Conservation (phyloP, 139 green algal genomes). For the Chlorella vulgaris region DNA sequence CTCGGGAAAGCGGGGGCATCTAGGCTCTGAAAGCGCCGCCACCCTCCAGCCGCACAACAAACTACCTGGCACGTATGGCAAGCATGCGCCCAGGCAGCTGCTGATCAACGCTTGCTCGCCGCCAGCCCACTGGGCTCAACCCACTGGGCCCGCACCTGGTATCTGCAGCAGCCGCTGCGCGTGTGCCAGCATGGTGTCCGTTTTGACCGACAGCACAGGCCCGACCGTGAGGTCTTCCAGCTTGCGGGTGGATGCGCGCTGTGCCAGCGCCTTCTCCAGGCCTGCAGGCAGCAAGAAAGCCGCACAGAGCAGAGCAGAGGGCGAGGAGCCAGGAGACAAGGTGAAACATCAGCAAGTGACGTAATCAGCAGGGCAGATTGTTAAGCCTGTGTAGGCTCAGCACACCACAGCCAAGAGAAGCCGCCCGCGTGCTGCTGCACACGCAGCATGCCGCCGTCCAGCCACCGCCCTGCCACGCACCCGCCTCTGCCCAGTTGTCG, state of each 20-base stretch:
- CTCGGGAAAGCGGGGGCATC: too few relatives aligned
- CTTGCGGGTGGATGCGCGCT: slow-evolving; percentile 62
- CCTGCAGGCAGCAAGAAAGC: slow-evolving; percentile 41
- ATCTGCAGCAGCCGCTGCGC: slow-evolving; percentile 78
- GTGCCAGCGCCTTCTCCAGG: slow-evolving; percentile 73
- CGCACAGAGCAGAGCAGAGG: too few relatives aligned
- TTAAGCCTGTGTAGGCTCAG: background rate
- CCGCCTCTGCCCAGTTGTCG: slow-evolving; percentile 61
- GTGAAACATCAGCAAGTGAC: too few relatives aligned
- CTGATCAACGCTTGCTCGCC: background rate
- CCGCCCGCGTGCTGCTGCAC: background rate
- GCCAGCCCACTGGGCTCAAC: background rate
- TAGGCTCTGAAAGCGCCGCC: too few relatives aligned
- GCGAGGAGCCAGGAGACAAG: too few relatives aligned
- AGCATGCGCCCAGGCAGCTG: background rate
- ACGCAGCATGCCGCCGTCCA: background rate
- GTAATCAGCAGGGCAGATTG: too few relatives aligned
- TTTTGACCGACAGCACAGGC: slow-evolving; percentile 93
- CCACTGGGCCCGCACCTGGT: slow-evolving; percentile 60
- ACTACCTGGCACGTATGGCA: too few relatives aligned
- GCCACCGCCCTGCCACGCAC: slow-evolving; percentile 37
- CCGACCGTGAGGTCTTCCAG: slow-evolving; percentile 91
- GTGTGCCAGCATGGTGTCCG: slow-evolving; percentile 83
- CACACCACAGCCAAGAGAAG: background rate
- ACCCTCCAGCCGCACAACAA: too few relatives aligned